Conservation (phyloP, 257 asterid genomes). For the Craterostigma plantagineum region DNA sequence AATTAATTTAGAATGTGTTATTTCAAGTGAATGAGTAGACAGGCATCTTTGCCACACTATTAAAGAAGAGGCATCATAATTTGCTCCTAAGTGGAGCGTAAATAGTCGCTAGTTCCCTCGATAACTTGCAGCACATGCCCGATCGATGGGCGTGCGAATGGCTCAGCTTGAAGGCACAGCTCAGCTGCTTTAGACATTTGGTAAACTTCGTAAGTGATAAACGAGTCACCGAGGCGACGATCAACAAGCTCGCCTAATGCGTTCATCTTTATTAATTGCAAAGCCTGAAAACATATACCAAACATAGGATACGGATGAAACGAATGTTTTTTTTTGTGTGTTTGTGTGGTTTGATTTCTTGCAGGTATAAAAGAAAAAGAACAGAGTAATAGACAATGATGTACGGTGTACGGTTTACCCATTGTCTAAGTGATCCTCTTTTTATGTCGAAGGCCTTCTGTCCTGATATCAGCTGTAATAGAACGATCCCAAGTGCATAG, state of each 20-base stretch:
- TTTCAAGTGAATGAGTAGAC: no score
- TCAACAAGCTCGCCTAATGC: constrained; percentile 48
- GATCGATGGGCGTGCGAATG: constrained; percentile 47
- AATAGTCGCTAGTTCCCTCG: constrained; percentile 44
- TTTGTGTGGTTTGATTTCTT: no score
- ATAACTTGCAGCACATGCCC: constrained; percentile 63
- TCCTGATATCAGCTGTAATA: constrained; percentile 57
- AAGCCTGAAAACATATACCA: constrained; percentile 28
- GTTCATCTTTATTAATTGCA: constrained; percentile 32
- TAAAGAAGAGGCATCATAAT: constrained; percentile 14
- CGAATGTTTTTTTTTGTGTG: no score
- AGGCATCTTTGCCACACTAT: no score
- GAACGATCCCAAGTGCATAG: constrained; percentile 43
- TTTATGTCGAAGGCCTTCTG: constrained; percentile 21
- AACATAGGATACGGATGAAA: neutral
- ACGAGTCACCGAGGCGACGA: constrained; percentile 40
- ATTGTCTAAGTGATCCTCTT: constrained; percentile 35
- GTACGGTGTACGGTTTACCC: constrained; percentile 50
- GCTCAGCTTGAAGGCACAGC: constrained; percentile 35
- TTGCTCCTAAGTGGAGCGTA: constrained; percentile 40
- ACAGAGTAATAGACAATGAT: neutral
- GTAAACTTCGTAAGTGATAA: constrained; percentile 38
- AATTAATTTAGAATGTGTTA: no score
- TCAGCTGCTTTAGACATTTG: constrained; percentile 51
- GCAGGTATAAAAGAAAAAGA: no score